Percentiles rank a stretch among this genome's conserved stretches.
phyloP scores from a whole-genome alignment of 225 moss, liverwort and hornwort genomes.

The Rhytidiadelphus loreus region DNA sequence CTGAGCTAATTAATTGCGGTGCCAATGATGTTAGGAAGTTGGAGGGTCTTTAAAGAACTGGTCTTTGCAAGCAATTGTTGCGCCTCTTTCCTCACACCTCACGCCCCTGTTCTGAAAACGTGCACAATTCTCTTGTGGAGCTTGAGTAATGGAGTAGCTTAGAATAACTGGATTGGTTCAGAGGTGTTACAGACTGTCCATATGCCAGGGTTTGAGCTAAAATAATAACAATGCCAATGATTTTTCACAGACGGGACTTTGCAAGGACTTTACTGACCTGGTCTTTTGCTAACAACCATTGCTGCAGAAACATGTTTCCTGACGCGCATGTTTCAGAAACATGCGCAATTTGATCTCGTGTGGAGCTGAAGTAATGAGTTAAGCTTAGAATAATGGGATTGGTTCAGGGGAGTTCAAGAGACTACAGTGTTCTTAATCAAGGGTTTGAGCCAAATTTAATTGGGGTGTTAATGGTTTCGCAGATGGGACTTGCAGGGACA shows the following conservation, averaged over 20 bases:
- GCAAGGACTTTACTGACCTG: background rate
- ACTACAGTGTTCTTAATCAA: background rate
- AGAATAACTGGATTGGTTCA: background rate
- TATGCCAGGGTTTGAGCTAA: background rate
- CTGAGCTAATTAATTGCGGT: background rate
- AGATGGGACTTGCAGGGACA: conserved; percentile 41
- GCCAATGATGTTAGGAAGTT: background rate
- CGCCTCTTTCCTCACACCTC: background rate
- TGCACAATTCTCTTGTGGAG: background rate
- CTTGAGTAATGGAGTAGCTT: background rate
- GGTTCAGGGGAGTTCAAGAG: background rate
- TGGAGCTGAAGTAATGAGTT: background rate
- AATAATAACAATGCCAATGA: background rate
- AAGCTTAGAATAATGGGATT: background rate
- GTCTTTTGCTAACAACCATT: background rate
- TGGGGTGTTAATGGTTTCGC: background rate
- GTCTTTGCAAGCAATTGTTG: background rate
- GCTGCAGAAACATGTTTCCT: background rate
- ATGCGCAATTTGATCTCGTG: background rate
- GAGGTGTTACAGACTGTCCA: background rate
- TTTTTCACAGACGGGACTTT: background rate
- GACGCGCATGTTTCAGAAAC: background rate
- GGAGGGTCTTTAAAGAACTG: background rate
- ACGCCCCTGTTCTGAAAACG: background rate
- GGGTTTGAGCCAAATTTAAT: background rate